These are phyloP conservation scores for Solanum sparsipilum DNA, from an alignment of 257 asterid genomes.

Conservation along the genomic window DNA sequence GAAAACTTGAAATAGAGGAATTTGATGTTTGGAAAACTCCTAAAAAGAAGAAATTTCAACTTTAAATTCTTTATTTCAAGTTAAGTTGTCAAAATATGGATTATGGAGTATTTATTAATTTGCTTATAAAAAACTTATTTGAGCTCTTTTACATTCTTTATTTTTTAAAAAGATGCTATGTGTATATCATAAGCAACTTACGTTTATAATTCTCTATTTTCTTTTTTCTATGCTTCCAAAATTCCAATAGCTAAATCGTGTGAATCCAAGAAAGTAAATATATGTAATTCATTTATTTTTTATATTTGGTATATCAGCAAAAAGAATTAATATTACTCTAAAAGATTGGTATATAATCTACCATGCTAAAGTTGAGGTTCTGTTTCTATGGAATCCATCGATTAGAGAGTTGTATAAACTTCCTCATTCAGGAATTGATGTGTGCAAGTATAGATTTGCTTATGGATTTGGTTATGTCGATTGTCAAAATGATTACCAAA, in stretches of 20 bases:
- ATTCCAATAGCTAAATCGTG: neutral
- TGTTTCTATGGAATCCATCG: conserved; percentile 18
- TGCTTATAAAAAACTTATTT: too few relatives aligned
- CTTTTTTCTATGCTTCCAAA: neutral
- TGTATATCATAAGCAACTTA: too few relatives aligned
- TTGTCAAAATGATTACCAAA: conserved; percentile 21
- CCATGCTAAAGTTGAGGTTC: neutral
- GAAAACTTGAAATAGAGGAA: neutral
- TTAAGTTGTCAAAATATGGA: neutral
- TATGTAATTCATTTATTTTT: too few relatives aligned
- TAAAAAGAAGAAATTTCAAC: too few relatives aligned
- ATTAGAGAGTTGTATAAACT: conserved; percentile 19
- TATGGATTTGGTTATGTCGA: conserved; percentile 26
- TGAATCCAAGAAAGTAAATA: too few relatives aligned
- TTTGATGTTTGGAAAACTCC: neutral
- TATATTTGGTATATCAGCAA: too few relatives aligned
- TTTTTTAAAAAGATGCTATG: too few relatives aligned
- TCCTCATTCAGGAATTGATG: conserved; percentile 8
- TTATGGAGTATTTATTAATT: too few relatives aligned
- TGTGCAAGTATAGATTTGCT: neutral
- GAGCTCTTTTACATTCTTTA: too few relatives aligned
- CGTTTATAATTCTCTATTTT: neutral
- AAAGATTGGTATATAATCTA: too few relatives aligned
- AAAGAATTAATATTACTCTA: neutral
- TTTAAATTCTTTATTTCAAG: neutral